A percentile compares a stretch with the other conserved stretches of the same genome.
Evolutionary conservation across 2,329 filamentous ascomycete genomes (phyloP).

Genomic region (Ophiostoma pallidulum): DNA sequence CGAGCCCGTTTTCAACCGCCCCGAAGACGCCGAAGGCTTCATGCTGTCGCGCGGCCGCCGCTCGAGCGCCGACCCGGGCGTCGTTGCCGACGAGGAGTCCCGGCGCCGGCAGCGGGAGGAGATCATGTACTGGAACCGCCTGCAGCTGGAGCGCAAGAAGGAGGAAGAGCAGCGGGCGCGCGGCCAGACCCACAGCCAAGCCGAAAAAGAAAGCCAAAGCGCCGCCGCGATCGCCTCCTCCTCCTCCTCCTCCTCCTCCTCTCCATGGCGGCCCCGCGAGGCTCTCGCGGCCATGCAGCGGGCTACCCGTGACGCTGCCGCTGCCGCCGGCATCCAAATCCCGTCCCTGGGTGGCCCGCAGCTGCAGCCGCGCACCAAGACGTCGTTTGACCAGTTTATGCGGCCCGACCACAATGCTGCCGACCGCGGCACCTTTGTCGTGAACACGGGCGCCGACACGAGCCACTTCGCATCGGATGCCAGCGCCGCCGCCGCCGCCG

Average conservation of each 20-base stretch:
- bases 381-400: conserved; percentile 52
- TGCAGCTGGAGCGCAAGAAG: conserved; percentile 39
- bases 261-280: conserved; percentile 5
- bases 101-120: conserved; percentile 54
- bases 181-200: conserved; percentile 7
- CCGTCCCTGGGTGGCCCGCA: background rate
- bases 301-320: conserved; percentile 13
- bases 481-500: conserved; percentile 26
- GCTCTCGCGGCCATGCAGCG: conserved; percentile 8
- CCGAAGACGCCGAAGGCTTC: conserved; percentile 58
- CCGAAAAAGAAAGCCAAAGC: background rate
- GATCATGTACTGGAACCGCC: conserved; percentile 55
- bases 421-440: conserved; percentile 47
- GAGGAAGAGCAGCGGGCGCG: conserved; percentile 20
- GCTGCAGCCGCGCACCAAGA: conserved; percentile 11
- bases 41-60: conserved; percentile 38
- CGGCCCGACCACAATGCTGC: conserved; percentile 38
- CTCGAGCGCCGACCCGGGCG: conserved; percentile 31
- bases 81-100: conserved; percentile 55
- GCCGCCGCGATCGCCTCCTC: too few species aligned
- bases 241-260: background rate
- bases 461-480: conserved; percentile 18
- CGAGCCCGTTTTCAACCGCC: conserved; percentile 53
- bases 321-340: conserved; percentile 11
- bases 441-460: conserved; percentile 45